Conservation (phyloP, 2,329 filamentous ascomycete genomes). For the Cladophialophora bantiana region DNA sequence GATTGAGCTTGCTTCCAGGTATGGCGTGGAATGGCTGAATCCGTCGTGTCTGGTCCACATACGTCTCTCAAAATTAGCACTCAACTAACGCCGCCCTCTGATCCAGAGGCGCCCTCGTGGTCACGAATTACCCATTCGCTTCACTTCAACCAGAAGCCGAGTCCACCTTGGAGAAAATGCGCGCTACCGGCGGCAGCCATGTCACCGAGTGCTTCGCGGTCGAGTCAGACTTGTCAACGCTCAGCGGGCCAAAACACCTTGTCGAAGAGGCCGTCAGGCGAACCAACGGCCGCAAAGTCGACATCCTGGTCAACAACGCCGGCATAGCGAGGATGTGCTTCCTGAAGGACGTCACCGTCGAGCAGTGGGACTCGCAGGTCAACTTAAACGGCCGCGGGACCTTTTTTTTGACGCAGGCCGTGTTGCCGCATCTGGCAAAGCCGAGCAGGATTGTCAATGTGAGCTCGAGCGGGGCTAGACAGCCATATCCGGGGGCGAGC, state of each 20-base stretch:
- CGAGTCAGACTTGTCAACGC: slow-evolving; percentile 24
- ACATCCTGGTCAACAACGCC: slow-evolving; percentile 31
- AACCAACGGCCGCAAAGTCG: slow-evolving; percentile 21
- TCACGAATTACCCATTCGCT: slow-evolving; percentile 20
- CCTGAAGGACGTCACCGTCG: slow-evolving; percentile 47
- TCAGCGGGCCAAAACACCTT: slow-evolving; percentile 19
- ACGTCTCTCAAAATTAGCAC: not conserved
- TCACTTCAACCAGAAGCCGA: slow-evolving; percentile 16
- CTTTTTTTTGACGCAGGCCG: slow-evolving; percentile 51
- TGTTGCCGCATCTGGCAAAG: slow-evolving; percentile 45
- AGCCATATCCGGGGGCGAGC: slow-evolving; percentile 41
- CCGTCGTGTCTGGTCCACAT: not conserved
- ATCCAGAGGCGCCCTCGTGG: slow-evolving; percentile 15
- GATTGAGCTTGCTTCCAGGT: slow-evolving; percentile 23
- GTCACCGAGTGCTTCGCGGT: slow-evolving; percentile 17
- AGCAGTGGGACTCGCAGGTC: slow-evolving; percentile 54
- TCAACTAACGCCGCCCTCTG: not conserved
- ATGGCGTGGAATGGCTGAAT: not conserved
- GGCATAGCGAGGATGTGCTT: slow-evolving; percentile 15
- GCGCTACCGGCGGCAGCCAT: slow-evolving; percentile 11
- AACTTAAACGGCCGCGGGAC: slow-evolving; percentile 56
- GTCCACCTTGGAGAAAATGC: slow-evolving; percentile 13
- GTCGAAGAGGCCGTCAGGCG: slow-evolving; percentile 19
- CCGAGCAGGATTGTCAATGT: slow-evolving; percentile 52
- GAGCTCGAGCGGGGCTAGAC: slow-evolving; percentile 27